These are phyloP conservation scores for Tetradesmus lagerheimii DNA, from an alignment of 139 green algal genomes.

Conservation along the genomic window DNA sequence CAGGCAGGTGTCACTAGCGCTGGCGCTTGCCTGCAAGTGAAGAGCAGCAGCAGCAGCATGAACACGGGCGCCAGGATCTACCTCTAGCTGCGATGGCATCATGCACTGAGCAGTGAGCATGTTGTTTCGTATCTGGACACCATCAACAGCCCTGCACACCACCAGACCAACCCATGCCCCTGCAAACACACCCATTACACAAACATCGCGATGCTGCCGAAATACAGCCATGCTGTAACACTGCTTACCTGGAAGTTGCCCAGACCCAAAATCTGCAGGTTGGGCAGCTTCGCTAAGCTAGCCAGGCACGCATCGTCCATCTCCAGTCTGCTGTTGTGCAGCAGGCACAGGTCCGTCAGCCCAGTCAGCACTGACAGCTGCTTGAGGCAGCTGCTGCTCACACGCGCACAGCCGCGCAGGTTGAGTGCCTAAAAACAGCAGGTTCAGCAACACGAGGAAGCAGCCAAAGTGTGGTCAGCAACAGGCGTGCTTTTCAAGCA, in stretches of 20 bases:
- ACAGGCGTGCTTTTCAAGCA: not conserved
- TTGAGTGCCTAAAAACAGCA: conserved; percentile 24
- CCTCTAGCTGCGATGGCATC: too few relatives aligned
- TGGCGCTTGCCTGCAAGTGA: conserved; percentile 28
- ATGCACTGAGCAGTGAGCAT: too few relatives aligned
- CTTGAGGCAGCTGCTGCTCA: conserved; percentile 21
- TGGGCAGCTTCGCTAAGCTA: conserved; percentile 42
- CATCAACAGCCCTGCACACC: too few relatives aligned
- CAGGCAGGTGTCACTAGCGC: conserved; percentile 49
- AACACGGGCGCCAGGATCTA: too few relatives aligned
- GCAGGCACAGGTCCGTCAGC: conserved; percentile 54
- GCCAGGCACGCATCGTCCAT: conserved; percentile 48
- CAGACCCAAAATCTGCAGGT: conserved; percentile 50
- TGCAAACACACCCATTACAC: too few relatives aligned
- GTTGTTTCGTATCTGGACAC: too few relatives aligned
- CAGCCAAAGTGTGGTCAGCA: not conserved
- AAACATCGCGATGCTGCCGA: too few relatives aligned
- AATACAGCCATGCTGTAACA: not conserved
- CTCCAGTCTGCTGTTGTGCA: conserved; percentile 49
- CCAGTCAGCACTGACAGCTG: conserved; percentile 40
- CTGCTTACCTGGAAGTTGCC: conserved; percentile 47
- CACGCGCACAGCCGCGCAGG: not conserved
- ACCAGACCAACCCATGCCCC: too few relatives aligned
- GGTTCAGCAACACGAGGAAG: not conserved
- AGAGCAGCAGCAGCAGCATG: not conserved